These are phyloP conservation scores for Trichoderma asperelloides DNA, from an alignment of 495 filamentous ascomycete species.

Conservation along the genomic window DNA sequence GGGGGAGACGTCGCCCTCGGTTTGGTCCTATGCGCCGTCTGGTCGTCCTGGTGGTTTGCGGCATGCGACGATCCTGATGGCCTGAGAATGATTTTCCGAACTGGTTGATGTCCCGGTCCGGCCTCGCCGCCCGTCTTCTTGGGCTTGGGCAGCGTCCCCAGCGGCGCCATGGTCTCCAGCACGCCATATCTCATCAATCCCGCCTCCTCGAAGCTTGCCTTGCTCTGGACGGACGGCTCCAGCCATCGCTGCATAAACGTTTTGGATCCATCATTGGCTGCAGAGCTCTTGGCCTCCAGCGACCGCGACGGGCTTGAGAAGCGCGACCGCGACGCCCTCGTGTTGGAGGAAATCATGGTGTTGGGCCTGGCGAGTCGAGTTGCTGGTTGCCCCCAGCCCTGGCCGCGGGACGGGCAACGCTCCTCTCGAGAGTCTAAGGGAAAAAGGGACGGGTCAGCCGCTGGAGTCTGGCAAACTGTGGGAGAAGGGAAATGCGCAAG, in stretches of 20 bases:
- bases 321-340: constrained; percentile 40
- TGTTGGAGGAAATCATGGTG: constrained; percentile 27
- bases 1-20: background rate
- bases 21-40: background rate
- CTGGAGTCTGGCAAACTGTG: background rate
- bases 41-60: constrained; percentile 11
- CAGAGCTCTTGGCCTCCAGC: constrained; percentile 21
- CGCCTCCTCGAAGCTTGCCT: constrained; percentile 64
- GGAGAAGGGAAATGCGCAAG: background rate
- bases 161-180: constrained; percentile 59
- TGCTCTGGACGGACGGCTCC: constrained; percentile 58
- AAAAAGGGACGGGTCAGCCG: constrained; percentile 5
- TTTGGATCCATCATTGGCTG: constrained; percentile 21
- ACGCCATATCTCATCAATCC: constrained; percentile 54
- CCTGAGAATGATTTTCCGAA: constrained; percentile 34
- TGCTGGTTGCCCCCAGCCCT: constrained; percentile 21
- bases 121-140: constrained; percentile 26
- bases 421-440: background rate
- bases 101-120: constrained; percentile 13
- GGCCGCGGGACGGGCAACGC: constrained; percentile 18
- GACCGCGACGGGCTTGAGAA: constrained; percentile 44
- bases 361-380: constrained; percentile 1
- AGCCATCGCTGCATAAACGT: constrained; percentile 51
- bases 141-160: constrained; percentile 54
- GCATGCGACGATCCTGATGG: constrained; percentile 12